A percentile compares a stretch with the other conserved stretches of the same genome.
Conservation (phyloP, 352 stramenopile genomes). For the Elongisporangium senticosum region DNA sequence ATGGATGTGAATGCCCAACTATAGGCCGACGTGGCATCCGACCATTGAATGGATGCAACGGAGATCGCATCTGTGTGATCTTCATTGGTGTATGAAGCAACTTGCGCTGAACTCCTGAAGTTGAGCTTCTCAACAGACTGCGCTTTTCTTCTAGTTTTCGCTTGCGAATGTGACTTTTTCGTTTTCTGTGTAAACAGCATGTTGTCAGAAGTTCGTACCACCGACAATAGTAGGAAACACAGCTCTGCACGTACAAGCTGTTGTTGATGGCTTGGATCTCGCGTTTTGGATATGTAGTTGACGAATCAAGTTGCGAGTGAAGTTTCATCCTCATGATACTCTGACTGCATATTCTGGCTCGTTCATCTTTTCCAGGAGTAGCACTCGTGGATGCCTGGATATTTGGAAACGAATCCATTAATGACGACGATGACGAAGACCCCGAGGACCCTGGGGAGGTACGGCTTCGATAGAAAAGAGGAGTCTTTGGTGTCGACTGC, state of each 20-base stretch:
- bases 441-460: slow-evolving; percentile 14
- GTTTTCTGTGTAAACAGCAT: slow-evolving; percentile 24
- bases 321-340: slow-evolving; percentile 79
- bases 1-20: neutral
- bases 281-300: slow-evolving; percentile 42
- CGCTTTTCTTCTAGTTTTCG: slow-evolving; percentile 49
- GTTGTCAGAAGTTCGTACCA: neutral
- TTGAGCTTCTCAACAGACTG: slow-evolving; percentile 10
- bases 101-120: slow-evolving; percentile 57
- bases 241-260: slow-evolving; percentile 41
- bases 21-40: slow-evolving; percentile 13
- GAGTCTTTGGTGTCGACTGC: slow-evolving; percentile 14
- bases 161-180: slow-evolving; percentile 50
- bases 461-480: slow-evolving; percentile 7
- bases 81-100: slow-evolving; percentile 72
- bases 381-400: slow-evolving; percentile 73
- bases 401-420: slow-evolving; percentile 65
- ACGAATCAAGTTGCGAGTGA: slow-evolving; percentile 47
- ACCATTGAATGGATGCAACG: slow-evolving; percentile 38
- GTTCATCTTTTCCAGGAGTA: slow-evolving; percentile 61
- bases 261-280: slow-evolving; percentile 84
- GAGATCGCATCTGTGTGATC: slow-evolving; percentile 19
- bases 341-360: slow-evolving; percentile 46
- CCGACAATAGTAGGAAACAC: neutral
- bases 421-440: slow-evolving; percentile 24